Percentiles rank a stretch among this genome's conserved stretches.
phyloP scores from a whole-genome alignment of 2,329 filamentous ascomycete species.

The Verticillium nonalfalfae region DNA sequence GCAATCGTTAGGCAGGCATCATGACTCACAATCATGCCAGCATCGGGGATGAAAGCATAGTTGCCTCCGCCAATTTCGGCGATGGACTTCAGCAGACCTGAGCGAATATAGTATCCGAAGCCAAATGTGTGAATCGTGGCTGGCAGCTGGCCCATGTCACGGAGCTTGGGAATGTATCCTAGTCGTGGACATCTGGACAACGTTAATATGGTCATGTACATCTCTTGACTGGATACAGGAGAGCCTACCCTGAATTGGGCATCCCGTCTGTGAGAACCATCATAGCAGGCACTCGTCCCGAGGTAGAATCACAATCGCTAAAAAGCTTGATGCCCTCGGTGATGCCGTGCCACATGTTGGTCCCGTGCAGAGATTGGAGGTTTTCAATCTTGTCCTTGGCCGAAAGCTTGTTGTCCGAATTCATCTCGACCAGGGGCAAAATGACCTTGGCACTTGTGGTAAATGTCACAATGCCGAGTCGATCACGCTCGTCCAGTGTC shows the following conservation, averaged over 20 bases:
- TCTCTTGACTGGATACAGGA: no score
- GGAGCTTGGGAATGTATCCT: conserved; percentile 50
- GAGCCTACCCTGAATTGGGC: conserved; percentile 36
- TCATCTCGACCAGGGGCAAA: conserved; percentile 42
- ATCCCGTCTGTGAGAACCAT: conserved; percentile 49
- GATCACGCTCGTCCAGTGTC: conserved; percentile 46
- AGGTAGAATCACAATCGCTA: conserved; percentile 15
- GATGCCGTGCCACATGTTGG: conserved; percentile 55
- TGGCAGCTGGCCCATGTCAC: conserved; percentile 27
- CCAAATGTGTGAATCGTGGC: conserved; percentile 47
- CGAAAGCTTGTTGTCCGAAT: conserved; percentile 32
- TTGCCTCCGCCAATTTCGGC: conserved; percentile 50
- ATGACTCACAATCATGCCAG: conserved; percentile 47
- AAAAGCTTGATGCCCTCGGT: conserved; percentile 43
- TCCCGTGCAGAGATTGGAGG: conserved; percentile 31
- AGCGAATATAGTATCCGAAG: conserved; percentile 42
- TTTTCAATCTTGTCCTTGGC: conserved; percentile 33
- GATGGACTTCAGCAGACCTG: conserved; percentile 53
- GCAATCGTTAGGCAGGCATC: neutral
- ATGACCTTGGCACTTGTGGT: conserved; percentile 31
- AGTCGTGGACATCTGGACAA: conserved; percentile 33
- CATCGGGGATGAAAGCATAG: conserved; percentile 56
- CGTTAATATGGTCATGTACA: neutral
- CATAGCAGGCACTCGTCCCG: conserved; percentile 37
- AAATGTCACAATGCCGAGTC: conserved; percentile 54